These are phyloP conservation scores for Pelargonium myrrhifolium DNA, from an alignment of 441 rosid species.

Conservation along the genomic window DNA sequence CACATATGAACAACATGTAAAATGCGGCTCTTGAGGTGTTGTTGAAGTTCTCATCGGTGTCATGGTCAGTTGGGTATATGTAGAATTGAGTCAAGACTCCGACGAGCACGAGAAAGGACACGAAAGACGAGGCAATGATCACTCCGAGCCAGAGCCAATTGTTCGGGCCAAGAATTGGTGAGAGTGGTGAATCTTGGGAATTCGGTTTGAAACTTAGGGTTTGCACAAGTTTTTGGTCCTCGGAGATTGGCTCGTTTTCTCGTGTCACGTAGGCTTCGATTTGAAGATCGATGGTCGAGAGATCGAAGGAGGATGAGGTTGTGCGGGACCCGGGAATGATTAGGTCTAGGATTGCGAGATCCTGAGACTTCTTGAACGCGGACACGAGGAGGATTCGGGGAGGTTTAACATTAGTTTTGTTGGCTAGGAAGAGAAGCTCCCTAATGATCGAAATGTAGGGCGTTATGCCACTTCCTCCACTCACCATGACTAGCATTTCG, in stretches of 20 bases:
- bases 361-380: conserved; percentile 62
- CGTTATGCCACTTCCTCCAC: conserved; percentile 97
- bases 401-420: conserved; percentile 25
- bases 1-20: conserved; percentile 35
- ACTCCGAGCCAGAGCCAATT: conserved; percentile 73
- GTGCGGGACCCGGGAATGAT: conserved; percentile 42
- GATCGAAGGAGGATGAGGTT: conserved; percentile 20
- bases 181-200: conserved; percentile 37
- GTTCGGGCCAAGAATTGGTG: conserved; percentile 59
- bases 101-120: conserved; percentile 44
- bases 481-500: conserved; percentile 68
- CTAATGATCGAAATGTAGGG: conserved; percentile 72
- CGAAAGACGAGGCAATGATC: conserved; percentile 57
- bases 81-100: conserved; percentile 51
- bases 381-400: conserved; percentile 56
- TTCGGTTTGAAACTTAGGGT: conserved; percentile 59
- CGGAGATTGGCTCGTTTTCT: conserved; percentile 32
- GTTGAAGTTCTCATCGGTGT: conserved; percentile 25
- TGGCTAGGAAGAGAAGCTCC: conserved; percentile 41
- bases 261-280: conserved; percentile 72
- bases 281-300: conserved; percentile 40
- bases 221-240: conserved; percentile 18
- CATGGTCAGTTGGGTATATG: conserved; percentile 50
- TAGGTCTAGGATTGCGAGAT: conserved; percentile 70
- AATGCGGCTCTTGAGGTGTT: conserved; percentile 25